Evolutionary conservation across 805 yeast species (phyloP), one percentile per base, ranked within the genome.

Genomic region (Nakazawaea anatomiae): DNA sequence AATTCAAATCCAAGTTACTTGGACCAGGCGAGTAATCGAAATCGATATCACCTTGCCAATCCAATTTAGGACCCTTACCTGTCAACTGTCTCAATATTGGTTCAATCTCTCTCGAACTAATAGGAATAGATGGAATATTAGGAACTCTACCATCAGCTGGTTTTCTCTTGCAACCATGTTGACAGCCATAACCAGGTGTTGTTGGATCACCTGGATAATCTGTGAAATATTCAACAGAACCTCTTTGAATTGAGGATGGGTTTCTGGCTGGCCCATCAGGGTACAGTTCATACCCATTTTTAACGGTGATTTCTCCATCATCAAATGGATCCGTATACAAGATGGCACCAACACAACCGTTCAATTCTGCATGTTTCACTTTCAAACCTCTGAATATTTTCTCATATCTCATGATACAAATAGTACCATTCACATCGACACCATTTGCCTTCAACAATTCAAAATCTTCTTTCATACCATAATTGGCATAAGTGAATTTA

Each of bases 121-220:
- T 59, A 0, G 85, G 82, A 8, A 80, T 56, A 0, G 80, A 77
- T 0, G 85, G 85, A 7, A 82, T 77, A 32, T 65, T 64, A 0
- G 85, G 84, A 5, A 78, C 65, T 31, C 67, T 69, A 6, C 66
- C 69, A 18, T 62, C 58, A 0, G 82, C 77, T 18, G 72, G 62
- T 4, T 63, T 52, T 44, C 79, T 60, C 52, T 68, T 73, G 6
- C 69, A 65, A 41, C 70, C 61, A 6, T 60, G 60, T 32, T 75
- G 76, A 27, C 87, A 78, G 1, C 88, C 76, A 68, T 79, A 80
- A 3, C 88, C 89, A 6, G 89, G 88, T 2, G 90, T 83, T 0
- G 90, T 82, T 36, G 91, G 91, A 60, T 85, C 92, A 10, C 91
- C 91, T 0, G 90, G 89, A 47, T 73, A 72, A 34, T 77, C 79